Conservation (phyloP, 441 rosid genomes). For the Corymbia calophylla region DNA sequence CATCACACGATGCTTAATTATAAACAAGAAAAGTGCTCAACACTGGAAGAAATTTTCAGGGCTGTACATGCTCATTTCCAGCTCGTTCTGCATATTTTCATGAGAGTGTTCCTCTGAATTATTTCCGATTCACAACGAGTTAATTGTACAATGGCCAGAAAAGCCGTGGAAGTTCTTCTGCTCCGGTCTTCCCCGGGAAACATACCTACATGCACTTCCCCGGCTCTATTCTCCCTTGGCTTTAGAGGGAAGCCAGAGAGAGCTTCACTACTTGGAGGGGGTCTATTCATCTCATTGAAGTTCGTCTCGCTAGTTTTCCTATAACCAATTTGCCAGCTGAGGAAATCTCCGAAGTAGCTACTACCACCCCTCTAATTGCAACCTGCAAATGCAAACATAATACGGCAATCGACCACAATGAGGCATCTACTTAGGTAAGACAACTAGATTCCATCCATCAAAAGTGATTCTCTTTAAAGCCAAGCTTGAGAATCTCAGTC, state of each 20-base stretch:
- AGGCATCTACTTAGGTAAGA: not conserved
- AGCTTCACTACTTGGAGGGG: not conserved
- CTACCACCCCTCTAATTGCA: slow-evolving; percentile 51
- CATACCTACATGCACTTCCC: not conserved
- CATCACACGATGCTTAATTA: not conserved
- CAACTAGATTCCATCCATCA: not conserved
- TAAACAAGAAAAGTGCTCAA: not conserved
- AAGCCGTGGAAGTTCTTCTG: not conserved
- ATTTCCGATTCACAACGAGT: not conserved
- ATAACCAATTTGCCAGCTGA: slow-evolving; percentile 38
- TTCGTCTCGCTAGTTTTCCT: not conserved
- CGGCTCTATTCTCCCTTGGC: not conserved
- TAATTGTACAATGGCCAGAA: not conserved
- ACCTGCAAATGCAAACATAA: slow-evolving; percentile 23
- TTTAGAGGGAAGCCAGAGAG: not conserved
- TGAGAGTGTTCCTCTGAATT: not conserved
- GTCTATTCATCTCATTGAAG: not conserved
- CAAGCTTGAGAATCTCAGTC: not conserved
- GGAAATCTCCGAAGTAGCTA: slow-evolving; percentile 70
- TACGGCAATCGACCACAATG: not conserved
- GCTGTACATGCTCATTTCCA: not conserved
- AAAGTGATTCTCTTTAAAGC: not conserved
- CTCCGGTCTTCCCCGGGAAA: not conserved
- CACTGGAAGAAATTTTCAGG: not conserved
- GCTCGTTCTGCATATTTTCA: not conserved